Conservation (phyloP, 768 basidiomycete species). For the Hysterangium stoloniferum region DNA sequence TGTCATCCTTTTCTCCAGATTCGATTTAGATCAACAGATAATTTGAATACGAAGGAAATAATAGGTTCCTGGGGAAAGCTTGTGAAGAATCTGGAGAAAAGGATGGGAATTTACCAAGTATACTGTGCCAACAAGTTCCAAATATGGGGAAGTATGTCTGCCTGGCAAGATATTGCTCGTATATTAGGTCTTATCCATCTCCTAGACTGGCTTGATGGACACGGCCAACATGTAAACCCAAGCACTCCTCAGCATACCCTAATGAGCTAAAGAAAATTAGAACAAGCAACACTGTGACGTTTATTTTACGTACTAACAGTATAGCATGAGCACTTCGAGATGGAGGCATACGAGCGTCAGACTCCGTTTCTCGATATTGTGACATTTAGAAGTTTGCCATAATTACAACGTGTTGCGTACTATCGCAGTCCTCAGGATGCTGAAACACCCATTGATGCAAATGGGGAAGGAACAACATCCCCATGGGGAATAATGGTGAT, state of each 20-base stretch:
- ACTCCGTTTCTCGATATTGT: slow-evolving; percentile 72
- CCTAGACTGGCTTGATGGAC: slow-evolving; percentile 77
- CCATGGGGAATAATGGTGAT: no score
- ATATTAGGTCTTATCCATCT: slow-evolving; percentile 66
- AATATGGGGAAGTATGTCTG: slow-evolving; percentile 72
- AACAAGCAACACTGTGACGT: neutral
- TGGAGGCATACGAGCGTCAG: slow-evolving; percentile 74
- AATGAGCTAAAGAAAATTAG: slow-evolving; percentile 47
- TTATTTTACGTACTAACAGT: slow-evolving; percentile 46
- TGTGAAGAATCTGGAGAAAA: no score
- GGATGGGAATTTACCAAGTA: slow-evolving; percentile 38
- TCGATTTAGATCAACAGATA: no score
- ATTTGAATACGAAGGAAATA: no score
- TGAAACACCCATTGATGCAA: no score
- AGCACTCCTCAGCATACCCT: slow-evolving; percentile 76
- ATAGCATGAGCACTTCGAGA: slow-evolving; percentile 61
- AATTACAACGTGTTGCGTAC: slow-evolving; percentile 40
- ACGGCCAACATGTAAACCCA: slow-evolving; percentile 70
- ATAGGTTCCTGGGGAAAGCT: no score
- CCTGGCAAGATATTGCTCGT: slow-evolving; percentile 64
- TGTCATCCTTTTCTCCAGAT: no score
- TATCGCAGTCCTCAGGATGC: no score
- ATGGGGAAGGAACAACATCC: no score
- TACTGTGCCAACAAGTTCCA: slow-evolving; percentile 86
- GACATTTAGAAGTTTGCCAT: slow-evolving; percentile 78